Evolutionary conservation across 257 asterid genomes (phyloP).

Genomic region (Cruciata laevipes): DNA sequence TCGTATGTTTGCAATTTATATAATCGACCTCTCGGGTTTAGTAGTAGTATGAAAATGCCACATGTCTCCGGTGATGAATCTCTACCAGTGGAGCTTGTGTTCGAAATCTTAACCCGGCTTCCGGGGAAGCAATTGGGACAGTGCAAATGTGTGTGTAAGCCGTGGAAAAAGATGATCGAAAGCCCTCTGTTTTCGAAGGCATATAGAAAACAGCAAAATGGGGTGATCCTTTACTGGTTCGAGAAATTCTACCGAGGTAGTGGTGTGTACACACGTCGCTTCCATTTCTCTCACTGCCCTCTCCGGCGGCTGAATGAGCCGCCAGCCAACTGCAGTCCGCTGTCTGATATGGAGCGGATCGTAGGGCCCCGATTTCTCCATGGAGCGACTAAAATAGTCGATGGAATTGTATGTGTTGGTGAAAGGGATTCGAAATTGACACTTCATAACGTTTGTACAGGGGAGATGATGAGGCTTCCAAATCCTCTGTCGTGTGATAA

Average conservation of each 20-base stretch:
- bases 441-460: not conserved
- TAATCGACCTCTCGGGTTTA: no score
- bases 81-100: not conserved
- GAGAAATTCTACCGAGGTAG: not conserved
- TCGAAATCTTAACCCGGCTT: not conserved
- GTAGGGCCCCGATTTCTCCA: no score
- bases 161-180: not conserved
- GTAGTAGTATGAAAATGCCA: no score
- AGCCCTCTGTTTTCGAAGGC: not conserved
- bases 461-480: not conserved
- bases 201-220: not conserved
- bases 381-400: not conserved
- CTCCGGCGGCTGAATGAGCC: not conserved
- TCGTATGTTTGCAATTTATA: no score
- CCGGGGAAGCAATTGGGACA: not conserved
- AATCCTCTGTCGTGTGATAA: not conserved
- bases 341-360: not conserved
- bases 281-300: not conserved
- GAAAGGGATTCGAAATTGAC: not conserved
- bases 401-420: not conserved
- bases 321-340: not conserved
- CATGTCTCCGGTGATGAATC: not conserved
- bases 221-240: not conserved
- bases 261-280: not conserved
- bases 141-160: not conserved